These are phyloP conservation scores for Mortierella sp. DNA, from an alignment of 371 early-diverging fungal species.

Conservation along the genomic window DNA sequence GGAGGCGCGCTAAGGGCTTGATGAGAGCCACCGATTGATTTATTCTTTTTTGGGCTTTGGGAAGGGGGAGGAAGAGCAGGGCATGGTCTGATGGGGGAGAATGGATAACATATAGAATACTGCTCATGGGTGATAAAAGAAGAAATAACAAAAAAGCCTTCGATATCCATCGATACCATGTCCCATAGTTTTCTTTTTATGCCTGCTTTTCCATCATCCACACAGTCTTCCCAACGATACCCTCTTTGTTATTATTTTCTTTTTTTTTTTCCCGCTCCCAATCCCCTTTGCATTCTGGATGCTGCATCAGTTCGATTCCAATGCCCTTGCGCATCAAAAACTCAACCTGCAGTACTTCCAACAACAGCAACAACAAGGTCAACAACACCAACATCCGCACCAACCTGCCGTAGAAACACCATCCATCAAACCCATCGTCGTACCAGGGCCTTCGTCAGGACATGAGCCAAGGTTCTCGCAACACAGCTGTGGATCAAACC, in stretches of 20 bases:
- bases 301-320: constrained; percentile 32
- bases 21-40: no score
- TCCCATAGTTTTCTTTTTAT: background rate
- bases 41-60: no score
- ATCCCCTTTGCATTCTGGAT: constrained; percentile 1
- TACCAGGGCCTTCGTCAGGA: background rate
- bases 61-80: no score
- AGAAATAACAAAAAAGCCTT: no score
- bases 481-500: constrained; percentile 10
- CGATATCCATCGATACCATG: no score
- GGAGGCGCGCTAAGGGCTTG: no score
- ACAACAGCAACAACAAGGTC: constrained; percentile 18
- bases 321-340: constrained; percentile 21
- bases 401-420: background rate
- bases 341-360: background rate
- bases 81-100: no score
- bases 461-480: constrained; percentile 22
- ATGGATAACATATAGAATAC: no score
- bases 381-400: background rate
- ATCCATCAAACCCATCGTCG: constrained; percentile 3
- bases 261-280: background rate
- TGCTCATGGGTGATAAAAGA: no score
- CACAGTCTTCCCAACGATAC: no score
- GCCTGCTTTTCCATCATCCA: no score
- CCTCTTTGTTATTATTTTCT: no score